These are phyloP conservation scores for Carex kokanica DNA, from an alignment of 176 grass and related monocot genomes.

Conservation along the genomic window DNA sequence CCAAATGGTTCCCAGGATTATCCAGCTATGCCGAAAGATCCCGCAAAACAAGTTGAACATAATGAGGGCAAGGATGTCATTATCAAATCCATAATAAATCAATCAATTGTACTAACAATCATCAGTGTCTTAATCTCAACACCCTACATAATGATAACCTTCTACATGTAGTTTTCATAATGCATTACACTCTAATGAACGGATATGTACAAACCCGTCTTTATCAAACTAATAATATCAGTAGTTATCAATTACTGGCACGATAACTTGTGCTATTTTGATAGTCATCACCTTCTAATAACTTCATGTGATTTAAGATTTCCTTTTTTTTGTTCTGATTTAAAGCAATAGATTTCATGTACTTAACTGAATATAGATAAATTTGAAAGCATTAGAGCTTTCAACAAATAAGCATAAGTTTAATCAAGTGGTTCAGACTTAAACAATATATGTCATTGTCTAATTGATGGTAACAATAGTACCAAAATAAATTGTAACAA, in stretches of 20 bases:
- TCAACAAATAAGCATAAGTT: slow-evolving; percentile 10
- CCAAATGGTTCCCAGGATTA: slow-evolving; percentile 19
- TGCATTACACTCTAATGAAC: neutral
- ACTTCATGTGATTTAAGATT: neutral
- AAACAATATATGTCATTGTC: slow-evolving; percentile 1
- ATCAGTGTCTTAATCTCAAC: slow-evolving; percentile 7
- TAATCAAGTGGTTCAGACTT: neutral
- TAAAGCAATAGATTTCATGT: neutral
- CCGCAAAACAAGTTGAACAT: neutral
- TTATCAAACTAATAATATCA: neutral
- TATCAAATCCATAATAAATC: slow-evolving; percentile 9
- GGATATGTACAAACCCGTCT: neutral
- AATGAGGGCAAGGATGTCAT: slow-evolving; percentile 11
- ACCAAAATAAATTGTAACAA: neutral
- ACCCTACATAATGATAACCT: slow-evolving; percentile 17
- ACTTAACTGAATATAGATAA: neutral
- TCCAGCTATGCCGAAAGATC: slow-evolving; percentile 2
- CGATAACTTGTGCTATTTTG: neutral
- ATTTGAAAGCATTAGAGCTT: neutral
- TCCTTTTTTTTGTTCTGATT: neutral
- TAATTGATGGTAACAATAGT: slow-evolving; percentile 11
- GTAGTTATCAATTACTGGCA: neutral
- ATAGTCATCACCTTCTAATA: neutral
- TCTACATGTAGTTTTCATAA: neutral
- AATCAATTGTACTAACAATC: slow-evolving; percentile 11